Conservation (phyloP, 139 green algal species). For the Micractinium sp. region DNA sequence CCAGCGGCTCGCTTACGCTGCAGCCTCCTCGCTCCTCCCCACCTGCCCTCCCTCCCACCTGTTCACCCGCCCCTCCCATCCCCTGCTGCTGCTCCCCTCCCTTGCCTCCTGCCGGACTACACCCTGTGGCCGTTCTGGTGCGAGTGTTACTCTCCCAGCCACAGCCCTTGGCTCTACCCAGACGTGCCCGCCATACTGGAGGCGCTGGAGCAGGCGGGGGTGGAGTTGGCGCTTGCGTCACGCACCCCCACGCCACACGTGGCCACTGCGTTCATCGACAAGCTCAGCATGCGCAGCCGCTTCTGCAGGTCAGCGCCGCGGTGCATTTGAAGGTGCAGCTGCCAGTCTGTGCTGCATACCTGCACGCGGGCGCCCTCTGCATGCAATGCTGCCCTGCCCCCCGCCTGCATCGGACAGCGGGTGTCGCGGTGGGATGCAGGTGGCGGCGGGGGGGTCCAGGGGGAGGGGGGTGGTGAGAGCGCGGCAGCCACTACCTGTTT, state of each 20-base stretch:
- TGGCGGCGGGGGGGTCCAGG: too few relatives aligned
- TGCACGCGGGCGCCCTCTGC: neutral
- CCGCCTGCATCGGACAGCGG: neutral
- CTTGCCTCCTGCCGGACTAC: neutral
- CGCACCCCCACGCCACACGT: constrained; percentile 44
- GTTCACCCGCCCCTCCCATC: neutral
- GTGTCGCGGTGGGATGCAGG: neutral
- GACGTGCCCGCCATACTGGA: constrained; percentile 36
- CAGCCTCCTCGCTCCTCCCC: too few relatives aligned
- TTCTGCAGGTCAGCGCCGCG: constrained; percentile 2
- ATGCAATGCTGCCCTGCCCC: neutral
- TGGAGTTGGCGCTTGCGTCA: constrained; percentile 38
- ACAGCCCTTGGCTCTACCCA: constrained; percentile 30
- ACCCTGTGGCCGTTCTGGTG: constrained; percentile 45
- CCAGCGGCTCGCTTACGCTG: neutral
- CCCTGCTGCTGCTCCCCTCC: neutral
- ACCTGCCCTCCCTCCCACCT: neutral
- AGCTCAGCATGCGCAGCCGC: constrained; percentile 25
- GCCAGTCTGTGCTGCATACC: neutral
- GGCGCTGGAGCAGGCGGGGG: constrained; percentile 11
- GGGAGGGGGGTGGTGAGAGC: neutral
- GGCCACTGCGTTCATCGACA: constrained; percentile 41
- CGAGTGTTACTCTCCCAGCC: constrained; percentile 29
- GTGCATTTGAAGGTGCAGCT: too few relatives aligned
- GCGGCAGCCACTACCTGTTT: too few relatives aligned